phyloP scores from a whole-genome alignment of 2,329 filamentous ascomycete species.

The Domatiomyces catenatus region DNA sequence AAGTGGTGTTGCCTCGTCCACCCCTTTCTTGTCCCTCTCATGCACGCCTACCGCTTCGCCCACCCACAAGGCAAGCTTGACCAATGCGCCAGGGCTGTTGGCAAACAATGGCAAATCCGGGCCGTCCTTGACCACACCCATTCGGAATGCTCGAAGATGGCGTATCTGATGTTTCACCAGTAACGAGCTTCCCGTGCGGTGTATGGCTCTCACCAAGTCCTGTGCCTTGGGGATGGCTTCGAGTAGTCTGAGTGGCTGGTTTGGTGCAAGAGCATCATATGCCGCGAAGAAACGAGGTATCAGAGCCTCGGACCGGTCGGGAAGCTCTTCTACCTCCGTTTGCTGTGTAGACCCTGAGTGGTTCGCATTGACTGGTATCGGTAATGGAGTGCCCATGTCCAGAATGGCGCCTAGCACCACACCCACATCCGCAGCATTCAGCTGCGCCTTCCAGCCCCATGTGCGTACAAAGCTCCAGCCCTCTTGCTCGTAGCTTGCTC shows the following conservation, averaged over 20 bases:
- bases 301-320: constrained; percentile 18
- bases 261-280: constrained; percentile 40
- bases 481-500: constrained; percentile 60
- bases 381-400: constrained; percentile 52
- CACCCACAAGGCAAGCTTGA: constrained; percentile 87
- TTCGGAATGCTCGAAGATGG: constrained; percentile 79
- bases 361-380: constrained; percentile 1
- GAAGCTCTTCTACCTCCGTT: constrained; percentile 6
- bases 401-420: constrained; percentile 82
- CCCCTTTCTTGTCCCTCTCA: constrained; percentile 57
- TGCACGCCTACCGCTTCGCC: constrained; percentile 82
- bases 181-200: constrained; percentile 77
- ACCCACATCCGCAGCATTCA: constrained; percentile 87
- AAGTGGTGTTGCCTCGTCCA: constrained; percentile 61
- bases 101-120: constrained; percentile 84
- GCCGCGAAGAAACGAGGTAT: constrained; percentile 41
- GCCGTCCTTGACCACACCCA: constrained; percentile 90
- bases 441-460: constrained; percentile 93
- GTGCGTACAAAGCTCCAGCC: constrained; percentile 95
- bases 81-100: constrained; percentile 69
- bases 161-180: constrained; percentile 90
- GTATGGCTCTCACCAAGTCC: constrained; percentile 78
- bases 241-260: constrained; percentile 41
- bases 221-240: constrained; percentile 70
- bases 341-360: constrained; percentile 8